These are phyloP conservation scores for Mycosphaerella sp. DNA, from an alignment of 2,329 filamentous ascomycete genomes.

Conservation along the genomic window DNA sequence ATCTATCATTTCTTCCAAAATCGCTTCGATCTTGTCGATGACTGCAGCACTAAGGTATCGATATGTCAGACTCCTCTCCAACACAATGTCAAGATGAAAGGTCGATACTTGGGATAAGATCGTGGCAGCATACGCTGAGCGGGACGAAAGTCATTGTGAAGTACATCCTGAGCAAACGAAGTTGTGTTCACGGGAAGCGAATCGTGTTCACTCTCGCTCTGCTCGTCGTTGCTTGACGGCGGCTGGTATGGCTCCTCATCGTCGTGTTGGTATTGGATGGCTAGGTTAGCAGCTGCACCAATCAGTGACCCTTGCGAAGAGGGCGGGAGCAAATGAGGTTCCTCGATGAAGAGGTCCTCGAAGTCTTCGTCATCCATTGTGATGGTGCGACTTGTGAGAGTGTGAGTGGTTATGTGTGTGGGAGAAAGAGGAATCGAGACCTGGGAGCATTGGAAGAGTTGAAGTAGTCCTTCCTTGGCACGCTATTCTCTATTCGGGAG, in stretches of 20 bases:
- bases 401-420: constrained; percentile 1
- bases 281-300: constrained; percentile 16
- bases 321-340: constrained; percentile 13
- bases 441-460: background rate
- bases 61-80: background rate
- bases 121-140: background rate
- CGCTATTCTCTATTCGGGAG: no score
- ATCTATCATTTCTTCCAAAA: constrained; percentile 49
- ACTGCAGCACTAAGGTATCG: constrained; percentile 26
- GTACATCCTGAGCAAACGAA: constrained; percentile 3
- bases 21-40: constrained; percentile 50
- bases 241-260: background rate
- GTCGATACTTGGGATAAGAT: constrained; percentile 11
- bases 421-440: background rate
- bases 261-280: constrained; percentile 7
- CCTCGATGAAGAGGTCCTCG: constrained; percentile 25
- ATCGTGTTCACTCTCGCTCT: background rate
- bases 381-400: background rate
- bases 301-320: constrained; percentile 25
- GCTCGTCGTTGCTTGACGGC: background rate
- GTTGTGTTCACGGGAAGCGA: constrained; percentile 2
- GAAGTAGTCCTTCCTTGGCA: background rate
- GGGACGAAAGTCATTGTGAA: constrained; percentile 6
- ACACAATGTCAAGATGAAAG: background rate
- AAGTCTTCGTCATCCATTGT: constrained; percentile 26